Evolutionary conservation across 257 asterid species (phyloP).

Genomic region (Leonotis leonurus): DNA sequence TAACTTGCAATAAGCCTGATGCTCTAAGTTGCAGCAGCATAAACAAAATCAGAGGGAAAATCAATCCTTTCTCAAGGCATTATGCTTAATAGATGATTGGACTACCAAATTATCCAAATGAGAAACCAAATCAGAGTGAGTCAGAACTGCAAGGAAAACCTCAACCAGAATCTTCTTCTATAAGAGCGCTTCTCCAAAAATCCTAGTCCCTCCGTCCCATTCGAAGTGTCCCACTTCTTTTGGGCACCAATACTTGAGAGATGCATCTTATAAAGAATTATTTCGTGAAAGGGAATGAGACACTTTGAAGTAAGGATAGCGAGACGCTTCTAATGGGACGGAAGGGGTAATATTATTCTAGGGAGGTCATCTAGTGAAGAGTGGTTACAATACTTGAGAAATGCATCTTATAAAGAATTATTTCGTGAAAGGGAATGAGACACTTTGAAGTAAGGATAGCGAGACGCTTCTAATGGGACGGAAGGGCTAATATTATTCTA

Average conservation of each 20-base stretch:
- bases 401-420: no score
- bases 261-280: no score
- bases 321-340: no score
- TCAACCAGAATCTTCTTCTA: not conserved
- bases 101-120: not conserved
- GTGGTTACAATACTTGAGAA: no score
- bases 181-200: not conserved
- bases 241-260: no score
- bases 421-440: no score
- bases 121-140: not conserved
- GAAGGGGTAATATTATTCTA: not conserved
- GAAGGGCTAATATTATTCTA: not conserved
- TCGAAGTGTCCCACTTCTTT: no score
- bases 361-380: not conserved
- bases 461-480: no score
- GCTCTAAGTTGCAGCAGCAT: not conserved
- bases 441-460: no score
- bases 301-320: no score
- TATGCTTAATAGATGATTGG: not conserved
- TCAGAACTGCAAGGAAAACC: not conserved
- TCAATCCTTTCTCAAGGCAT: not conserved
- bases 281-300: no score
- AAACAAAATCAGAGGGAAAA: not conserved
- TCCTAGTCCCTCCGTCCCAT: no score
- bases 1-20: not conserved